phyloP scores from a whole-genome alignment of 352 stramenopile species.

The Phytopythium mirpurense region DNA sequence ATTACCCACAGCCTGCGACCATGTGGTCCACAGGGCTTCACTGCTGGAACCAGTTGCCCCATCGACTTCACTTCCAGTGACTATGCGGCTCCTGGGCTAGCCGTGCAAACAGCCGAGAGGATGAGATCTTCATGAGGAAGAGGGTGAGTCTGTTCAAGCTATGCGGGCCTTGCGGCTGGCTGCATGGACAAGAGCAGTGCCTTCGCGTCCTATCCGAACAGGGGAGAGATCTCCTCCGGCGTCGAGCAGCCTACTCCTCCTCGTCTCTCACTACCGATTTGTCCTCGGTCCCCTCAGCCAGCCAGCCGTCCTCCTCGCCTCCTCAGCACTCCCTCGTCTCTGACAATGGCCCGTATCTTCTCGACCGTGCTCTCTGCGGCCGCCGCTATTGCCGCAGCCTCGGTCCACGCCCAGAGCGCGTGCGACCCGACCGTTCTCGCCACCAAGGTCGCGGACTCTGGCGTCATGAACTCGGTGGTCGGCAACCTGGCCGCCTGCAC shows the following conservation, averaged over 20 bases:
- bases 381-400: background rate
- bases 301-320: background rate
- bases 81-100: too few relatives aligned
- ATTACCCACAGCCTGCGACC: too few relatives aligned
- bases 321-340: too few relatives aligned
- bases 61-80: too few relatives aligned
- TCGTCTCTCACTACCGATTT: slow-evolving; percentile 2
- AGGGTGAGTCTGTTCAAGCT: background rate
- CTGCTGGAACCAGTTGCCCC: too few relatives aligned
- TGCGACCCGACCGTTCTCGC: slow-evolving; percentile 3
- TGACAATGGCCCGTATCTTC: slow-evolving; percentile 4
- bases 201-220: too few relatives aligned
- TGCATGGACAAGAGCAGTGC: background rate
- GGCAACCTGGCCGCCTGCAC: slow-evolving; percentile 4
- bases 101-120: too few relatives aligned
- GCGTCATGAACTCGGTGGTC: background rate
- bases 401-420: slow-evolving; percentile 2
- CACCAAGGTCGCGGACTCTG: background rate
- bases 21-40: too few relatives aligned
- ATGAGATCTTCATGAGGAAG: too few relatives aligned
- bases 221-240: background rate
- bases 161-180: background rate
- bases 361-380: slow-evolving; percentile 1
- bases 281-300: background rate
- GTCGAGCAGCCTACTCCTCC: too few relatives aligned